Conservation (phyloP, 768 basidiomycete genomes). For the Xerocomellus intermedius region DNA sequence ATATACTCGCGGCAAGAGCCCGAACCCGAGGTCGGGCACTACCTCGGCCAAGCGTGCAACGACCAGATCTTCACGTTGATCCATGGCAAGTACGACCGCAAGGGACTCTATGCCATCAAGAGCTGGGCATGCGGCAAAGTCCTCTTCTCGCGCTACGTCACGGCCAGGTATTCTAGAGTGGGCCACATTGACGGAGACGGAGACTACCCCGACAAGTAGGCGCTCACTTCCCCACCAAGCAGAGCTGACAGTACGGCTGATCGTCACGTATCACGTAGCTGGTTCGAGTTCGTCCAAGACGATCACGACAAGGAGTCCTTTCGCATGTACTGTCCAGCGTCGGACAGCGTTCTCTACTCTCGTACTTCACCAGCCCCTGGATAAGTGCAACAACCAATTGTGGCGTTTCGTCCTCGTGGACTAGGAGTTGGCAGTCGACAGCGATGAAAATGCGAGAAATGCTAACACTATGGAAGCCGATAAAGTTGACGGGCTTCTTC, state of each 20-base stretch:
- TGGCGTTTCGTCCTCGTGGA: slow-evolving; percentile 2
- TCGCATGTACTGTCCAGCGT: background rate
- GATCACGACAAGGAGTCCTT: background rate
- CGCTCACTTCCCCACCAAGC: no score
- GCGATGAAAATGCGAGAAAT: background rate
- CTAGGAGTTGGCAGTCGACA: background rate
- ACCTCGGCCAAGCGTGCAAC: background rate
- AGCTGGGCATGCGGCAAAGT: slow-evolving; percentile 7
- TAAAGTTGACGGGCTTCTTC: background rate
- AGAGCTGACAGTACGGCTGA: background rate
- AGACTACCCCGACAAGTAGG: background rate
- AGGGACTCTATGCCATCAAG: slow-evolving; percentile 3
- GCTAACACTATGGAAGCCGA: background rate
- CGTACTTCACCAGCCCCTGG: background rate
- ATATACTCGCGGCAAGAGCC: background rate
- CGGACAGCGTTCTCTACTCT: background rate
- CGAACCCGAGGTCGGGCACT: background rate
- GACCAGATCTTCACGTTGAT: slow-evolving; percentile 6
- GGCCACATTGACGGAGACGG: background rate
- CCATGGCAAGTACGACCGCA: background rate
- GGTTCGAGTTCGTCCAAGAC: slow-evolving; percentile 1
- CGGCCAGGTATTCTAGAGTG: background rate
- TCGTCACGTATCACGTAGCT: background rate
- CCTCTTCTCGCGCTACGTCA: background rate
- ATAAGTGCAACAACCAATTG: background rate